These are phyloP conservation scores for Centrapalus pauciflorus DNA, from an alignment of 129 eudicot species.

Conservation along the genomic window DNA sequence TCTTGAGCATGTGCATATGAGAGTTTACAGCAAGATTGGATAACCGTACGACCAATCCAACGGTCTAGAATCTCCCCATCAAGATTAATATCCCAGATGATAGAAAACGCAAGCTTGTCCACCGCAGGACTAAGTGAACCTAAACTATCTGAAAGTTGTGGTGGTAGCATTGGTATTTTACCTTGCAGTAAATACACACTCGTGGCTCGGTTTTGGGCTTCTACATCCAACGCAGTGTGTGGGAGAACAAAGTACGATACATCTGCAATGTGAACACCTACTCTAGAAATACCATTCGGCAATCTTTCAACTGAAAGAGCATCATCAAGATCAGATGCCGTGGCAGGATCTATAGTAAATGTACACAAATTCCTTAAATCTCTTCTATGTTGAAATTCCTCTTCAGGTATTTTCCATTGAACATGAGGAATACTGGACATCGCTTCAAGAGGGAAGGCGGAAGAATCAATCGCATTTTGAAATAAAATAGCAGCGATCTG, in stretches of 20 bases:
- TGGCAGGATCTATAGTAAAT: conserved; percentile 79
- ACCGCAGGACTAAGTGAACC: conserved; percentile 83
- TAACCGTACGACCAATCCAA: conserved; percentile 85
- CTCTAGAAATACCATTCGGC: conserved; percentile 48
- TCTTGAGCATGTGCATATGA: conserved; percentile 88
- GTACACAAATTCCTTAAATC: conserved; percentile 71
- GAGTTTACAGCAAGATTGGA: conserved; percentile 82
- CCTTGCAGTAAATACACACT: conserved; percentile 56
- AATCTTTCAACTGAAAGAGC: conserved; percentile 73
- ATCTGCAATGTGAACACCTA: conserved; percentile 96
- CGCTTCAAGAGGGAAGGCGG: conserved; percentile 58
- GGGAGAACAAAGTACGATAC: conserved; percentile 84
- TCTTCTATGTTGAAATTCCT: conserved; percentile 50
- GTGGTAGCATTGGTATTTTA: conserved; percentile 79
- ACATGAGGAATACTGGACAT: conserved; percentile 55
- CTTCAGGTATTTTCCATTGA: conserved; percentile 57
- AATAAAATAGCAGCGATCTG: conserved; percentile 80
- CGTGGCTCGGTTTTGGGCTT: conserved; percentile 72
- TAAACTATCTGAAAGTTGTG: conserved; percentile 60
- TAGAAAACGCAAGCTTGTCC: conserved; percentile 85
- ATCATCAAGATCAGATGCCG: conserved; percentile 88
- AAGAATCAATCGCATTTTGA: conserved; percentile 53
- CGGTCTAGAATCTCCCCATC: conserved; percentile 73
- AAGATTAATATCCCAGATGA: conserved; percentile 73
- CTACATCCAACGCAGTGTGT: conserved; percentile 58